These are phyloP conservation scores for Saccharomycopsis synnaedendra DNA, from an alignment of 805 yeast genomes.

Conservation along the genomic window DNA sequence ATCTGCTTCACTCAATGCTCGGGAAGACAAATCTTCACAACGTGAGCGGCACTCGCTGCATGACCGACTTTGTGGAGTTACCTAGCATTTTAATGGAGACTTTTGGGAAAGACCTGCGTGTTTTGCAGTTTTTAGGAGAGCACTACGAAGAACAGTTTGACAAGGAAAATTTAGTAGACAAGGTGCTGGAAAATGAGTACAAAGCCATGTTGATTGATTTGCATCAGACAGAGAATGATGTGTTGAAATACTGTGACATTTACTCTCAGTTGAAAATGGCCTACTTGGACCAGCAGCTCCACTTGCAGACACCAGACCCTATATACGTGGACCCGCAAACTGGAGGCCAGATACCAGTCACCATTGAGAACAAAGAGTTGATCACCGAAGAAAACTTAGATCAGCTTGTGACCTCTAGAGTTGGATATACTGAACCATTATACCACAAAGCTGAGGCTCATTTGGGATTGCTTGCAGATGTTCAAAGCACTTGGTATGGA, in stretches of 20 bases:
- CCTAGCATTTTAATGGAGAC: slow-evolving; percentile 96
- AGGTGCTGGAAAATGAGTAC: neutral
- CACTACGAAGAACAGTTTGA: slow-evolving; percentile 33
- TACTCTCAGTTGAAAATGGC: slow-evolving; percentile 89
- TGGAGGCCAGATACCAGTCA: neutral
- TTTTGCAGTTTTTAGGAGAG: slow-evolving; percentile 57
- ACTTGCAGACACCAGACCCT: slow-evolving; percentile 28
- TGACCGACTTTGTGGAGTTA: slow-evolving; percentile 91
- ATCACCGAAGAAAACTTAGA: slow-evolving; percentile 13
- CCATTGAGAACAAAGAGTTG: slow-evolving; percentile 4
- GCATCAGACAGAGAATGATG: slow-evolving; percentile 39
- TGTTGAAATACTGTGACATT: slow-evolving; percentile 58
- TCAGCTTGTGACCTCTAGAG: slow-evolving; percentile 5
- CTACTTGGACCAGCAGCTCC: slow-evolving; percentile 71
- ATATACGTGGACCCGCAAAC: neutral
- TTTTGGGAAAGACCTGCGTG: slow-evolving; percentile 75
- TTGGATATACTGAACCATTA: slow-evolving; percentile 21
- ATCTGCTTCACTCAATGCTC: slow-evolving; percentile 95
- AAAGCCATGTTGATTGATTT: slow-evolving; percentile 8
- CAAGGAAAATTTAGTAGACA: neutral
- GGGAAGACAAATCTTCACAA: slow-evolving; percentile 87
- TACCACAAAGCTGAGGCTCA: slow-evolving; percentile 58
- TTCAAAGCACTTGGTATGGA: slow-evolving; percentile 79
- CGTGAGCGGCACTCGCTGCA: slow-evolving; percentile 89
- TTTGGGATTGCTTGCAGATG: slow-evolving; percentile 53